A percentile compares a stretch with the other conserved stretches of the same genome.
Conservation (phyloP, 1,139 yeast genomes). For the Saccharomyces hybrid region DNA sequence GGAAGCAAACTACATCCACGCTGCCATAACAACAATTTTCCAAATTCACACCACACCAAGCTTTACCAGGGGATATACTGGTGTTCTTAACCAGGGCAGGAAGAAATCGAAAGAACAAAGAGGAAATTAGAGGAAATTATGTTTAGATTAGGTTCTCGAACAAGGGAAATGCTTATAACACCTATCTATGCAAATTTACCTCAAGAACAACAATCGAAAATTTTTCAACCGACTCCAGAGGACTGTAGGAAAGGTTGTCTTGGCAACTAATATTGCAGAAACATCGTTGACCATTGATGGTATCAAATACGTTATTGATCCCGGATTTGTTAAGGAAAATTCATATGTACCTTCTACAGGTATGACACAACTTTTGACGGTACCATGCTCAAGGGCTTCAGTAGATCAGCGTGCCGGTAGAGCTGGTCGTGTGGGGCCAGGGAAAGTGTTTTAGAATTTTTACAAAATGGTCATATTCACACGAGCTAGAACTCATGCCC, state of each 20-base stretch:
- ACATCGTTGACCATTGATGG: constrained; percentile 94
- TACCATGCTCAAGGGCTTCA: constrained; percentile 88
- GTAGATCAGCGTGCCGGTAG: constrained; percentile 96
- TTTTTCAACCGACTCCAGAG: constrained; percentile 80
- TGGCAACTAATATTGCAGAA: constrained; percentile 95
- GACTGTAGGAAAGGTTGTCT: constrained; percentile 81
- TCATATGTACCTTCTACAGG: constrained; percentile 75
- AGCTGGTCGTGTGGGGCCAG: constrained; percentile 96
- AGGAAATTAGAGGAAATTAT: constrained; percentile 62
- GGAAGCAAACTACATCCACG: constrained; percentile 82
- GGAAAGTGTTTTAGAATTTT: constrained; percentile 85
- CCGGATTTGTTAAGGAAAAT: constrained; percentile 89
- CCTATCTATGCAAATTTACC: constrained; percentile 93
- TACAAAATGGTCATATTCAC: constrained; percentile 77
- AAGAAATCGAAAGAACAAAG: constrained; percentile 80
- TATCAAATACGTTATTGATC: constrained; percentile 78
- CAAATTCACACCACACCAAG: constrained; percentile 73
- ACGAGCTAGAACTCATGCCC: constrained; percentile 72
- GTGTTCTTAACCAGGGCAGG: constrained; percentile 92
- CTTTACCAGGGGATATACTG: constrained; percentile 70
- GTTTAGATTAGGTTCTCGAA: constrained; percentile 52
- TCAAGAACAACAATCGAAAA: constrained; percentile 66
- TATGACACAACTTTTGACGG: constrained; percentile 79
- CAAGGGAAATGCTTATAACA: constrained; percentile 61
- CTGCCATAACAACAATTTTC: constrained; percentile 74